Evolutionary conservation across 306 rosid genomes (phyloP).

Genomic region (Quercus robur): DNA sequence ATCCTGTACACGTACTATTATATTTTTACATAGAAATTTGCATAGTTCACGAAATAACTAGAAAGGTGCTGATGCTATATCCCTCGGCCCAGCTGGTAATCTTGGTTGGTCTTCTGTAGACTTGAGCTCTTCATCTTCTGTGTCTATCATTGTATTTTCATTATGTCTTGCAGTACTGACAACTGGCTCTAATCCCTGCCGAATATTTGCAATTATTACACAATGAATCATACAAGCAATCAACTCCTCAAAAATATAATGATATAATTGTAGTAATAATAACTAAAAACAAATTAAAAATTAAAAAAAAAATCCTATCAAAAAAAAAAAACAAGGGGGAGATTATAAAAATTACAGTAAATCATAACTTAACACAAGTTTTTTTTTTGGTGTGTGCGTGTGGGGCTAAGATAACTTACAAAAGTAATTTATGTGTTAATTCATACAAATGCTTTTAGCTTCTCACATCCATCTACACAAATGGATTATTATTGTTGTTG

Average conservation of each 20-base stretch:
- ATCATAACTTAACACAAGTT: no score
- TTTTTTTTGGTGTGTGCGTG: no score
- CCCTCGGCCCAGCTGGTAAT: slow-evolving; percentile 17
- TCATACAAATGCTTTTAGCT: no score
- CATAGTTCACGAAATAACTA: neutral
- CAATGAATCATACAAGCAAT: neutral
- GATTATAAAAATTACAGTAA: no score
- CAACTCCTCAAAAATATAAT: neutral
- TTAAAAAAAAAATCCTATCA: no score
- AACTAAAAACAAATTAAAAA: no score
- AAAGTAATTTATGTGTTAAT: no score
- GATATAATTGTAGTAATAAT: no score
- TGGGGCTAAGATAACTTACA: no score
- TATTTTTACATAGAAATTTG: neutral
- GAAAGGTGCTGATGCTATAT: slow-evolving; percentile 67
- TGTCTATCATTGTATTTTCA: slow-evolving; percentile 18
- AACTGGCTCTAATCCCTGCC: slow-evolving; percentile 67
- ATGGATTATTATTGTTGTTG: no score
- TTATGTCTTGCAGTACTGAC: slow-evolving; percentile 25
- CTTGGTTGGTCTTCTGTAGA: neutral
- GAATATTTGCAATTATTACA: neutral
- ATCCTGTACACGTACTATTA: neutral
- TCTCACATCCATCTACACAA: no score
- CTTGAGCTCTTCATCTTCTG: slow-evolving; percentile 9
- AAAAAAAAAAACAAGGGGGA: no score